A percentile compares a stretch with the other conserved stretches of the same genome.
Conservation (phyloP, 805 yeast genomes). For the Groenewaldozyma salmanticensis region DNA sequence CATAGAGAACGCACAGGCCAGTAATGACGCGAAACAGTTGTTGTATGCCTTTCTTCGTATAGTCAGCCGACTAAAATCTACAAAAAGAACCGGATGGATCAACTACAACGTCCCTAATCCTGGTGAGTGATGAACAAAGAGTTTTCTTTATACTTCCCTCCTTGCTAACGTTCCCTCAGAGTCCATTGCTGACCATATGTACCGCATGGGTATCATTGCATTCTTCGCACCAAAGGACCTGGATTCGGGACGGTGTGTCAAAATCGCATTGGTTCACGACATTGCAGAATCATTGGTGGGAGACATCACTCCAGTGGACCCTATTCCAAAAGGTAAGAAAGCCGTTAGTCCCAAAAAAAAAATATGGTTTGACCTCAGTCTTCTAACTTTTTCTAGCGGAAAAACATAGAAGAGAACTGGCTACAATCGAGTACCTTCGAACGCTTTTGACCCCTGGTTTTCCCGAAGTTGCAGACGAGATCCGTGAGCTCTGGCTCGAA, state of each 20-base stretch:
- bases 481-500: conserved; percentile 71
- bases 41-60: conserved; percentile 51
- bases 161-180: conserved; percentile 21
- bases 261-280: conserved; percentile 85
- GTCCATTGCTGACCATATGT: conserved; percentile 91
- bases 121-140: conserved; percentile 25
- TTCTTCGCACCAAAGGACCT: conserved; percentile 51
- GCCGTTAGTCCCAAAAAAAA: not conserved
- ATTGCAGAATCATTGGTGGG: conserved; percentile 93
- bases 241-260: conserved; percentile 61
- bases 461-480: conserved; percentile 48
- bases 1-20: conserved; percentile 18
- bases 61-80: conserved; percentile 61
- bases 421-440: conserved; percentile 56
- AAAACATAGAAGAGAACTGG: conserved; percentile 73
- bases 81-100: conserved; percentile 90
- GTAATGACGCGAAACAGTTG: conserved; percentile 11
- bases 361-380: not conserved
- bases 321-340: conserved; percentile 42
- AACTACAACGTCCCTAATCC: conserved; percentile 50
- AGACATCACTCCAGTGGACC: conserved; percentile 80
- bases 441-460: conserved; percentile 59
- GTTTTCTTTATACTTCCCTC: conserved; percentile 33
- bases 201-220: conserved; percentile 78
- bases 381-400: conserved; percentile 34